Evolutionary conservation across 2,329 filamentous ascomycete genomes (phyloP).

Genomic region (Colletotrichum magnum): DNA sequence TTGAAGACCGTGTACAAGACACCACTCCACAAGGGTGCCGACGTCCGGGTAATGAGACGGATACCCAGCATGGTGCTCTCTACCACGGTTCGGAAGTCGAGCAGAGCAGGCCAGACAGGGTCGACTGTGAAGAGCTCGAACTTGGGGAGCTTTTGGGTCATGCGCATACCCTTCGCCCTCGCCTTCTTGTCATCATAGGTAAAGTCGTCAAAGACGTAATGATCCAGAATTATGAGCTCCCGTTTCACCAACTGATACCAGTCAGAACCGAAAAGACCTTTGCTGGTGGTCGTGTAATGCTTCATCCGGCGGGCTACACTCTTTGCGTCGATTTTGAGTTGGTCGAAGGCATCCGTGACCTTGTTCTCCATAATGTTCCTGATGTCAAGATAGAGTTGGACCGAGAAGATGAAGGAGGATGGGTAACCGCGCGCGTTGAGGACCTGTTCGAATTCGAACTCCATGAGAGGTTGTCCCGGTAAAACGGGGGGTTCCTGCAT

Average conservation of each 20-base stretch:
- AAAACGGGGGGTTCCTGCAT: constrained; percentile 1
- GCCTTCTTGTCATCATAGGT: neutral
- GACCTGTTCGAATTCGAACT: constrained; percentile 4
- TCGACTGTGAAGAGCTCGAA: neutral
- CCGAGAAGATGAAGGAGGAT: constrained; percentile 6
- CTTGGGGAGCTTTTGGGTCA: neutral
- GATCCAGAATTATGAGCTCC: neutral
- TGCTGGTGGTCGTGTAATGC: neutral
- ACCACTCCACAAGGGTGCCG: neutral
- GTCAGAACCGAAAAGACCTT: neutral
- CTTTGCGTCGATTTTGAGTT: neutral
- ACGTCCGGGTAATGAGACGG: neutral
- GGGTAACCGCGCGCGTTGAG: neutral
- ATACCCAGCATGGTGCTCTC: neutral
- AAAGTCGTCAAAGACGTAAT: neutral
- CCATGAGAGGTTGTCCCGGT: neutral
- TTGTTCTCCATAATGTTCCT: constrained; percentile 16
- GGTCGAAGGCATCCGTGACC: constrained; percentile 3
- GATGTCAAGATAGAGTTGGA: constrained; percentile 12
- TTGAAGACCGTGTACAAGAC: constrained; percentile 5
- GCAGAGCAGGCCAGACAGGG: constrained; percentile 9
- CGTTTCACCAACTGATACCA: neutral
- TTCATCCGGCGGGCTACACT: neutral
- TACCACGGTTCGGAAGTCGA: neutral
- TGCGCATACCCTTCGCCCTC: constrained; percentile 4